Conservation (phyloP, 192 early-diverging fungal species). For the Umbelopsis isabellina region DNA sequence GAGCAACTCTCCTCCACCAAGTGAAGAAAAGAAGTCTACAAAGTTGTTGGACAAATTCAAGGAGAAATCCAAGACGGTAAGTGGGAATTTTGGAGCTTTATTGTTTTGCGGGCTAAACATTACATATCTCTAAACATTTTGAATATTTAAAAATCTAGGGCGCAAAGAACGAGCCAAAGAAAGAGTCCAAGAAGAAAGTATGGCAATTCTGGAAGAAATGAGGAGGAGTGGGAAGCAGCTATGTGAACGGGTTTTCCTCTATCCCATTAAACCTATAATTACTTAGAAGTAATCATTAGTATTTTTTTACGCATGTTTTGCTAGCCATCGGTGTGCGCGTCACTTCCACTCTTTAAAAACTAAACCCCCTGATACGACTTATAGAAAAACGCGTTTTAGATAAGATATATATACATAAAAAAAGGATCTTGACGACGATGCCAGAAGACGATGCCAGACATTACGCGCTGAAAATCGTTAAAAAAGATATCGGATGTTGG, state of each 20-base stretch:
- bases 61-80: conserved; percentile 22
- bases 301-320: too few species aligned
- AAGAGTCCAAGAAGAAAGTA: conserved; percentile 25
- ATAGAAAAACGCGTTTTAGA: too few species aligned
- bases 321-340: too few species aligned
- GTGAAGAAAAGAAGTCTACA: background rate
- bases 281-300: too few species aligned
- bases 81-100: background rate
- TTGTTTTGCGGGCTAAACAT: background rate
- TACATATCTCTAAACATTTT: background rate
- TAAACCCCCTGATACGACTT: too few species aligned
- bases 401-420: too few species aligned
- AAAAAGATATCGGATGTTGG: too few species aligned
- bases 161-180: conserved; percentile 11
- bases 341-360: too few species aligned
- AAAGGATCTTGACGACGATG: too few species aligned
- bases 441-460: too few species aligned
- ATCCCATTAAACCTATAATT: background rate
- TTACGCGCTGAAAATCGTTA: too few species aligned
- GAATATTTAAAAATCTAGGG: background rate
- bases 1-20: background rate
- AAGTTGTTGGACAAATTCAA: conserved; percentile 21
- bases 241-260: background rate
- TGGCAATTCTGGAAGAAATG: conserved; percentile 34
- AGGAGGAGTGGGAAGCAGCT: background rate